Evolutionary conservation across 257 asterid genomes (phyloP), one percentile per base, ranked within the genome.

Genomic region (Lithospermum erythrorhizon): DNA sequence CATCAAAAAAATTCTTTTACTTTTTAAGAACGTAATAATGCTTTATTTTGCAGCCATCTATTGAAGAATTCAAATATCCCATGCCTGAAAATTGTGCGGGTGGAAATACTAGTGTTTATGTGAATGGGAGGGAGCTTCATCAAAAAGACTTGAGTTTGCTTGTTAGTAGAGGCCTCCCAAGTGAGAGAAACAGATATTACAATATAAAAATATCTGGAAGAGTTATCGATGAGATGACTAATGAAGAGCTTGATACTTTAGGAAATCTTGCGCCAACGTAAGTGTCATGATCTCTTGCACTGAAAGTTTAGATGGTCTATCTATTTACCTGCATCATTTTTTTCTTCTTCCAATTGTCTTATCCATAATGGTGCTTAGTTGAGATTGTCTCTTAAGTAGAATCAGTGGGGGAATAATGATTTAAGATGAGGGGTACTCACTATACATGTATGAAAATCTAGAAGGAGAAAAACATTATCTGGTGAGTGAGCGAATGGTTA

Each of bases 241-340:
- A 95, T 8, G 90, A 84, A 85, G 96, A 88, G 88, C 81, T 91
- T 8, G 68, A 75, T 32, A 76, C 84, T 81, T 89, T 91, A 9
- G 98, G 98, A 61, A 91, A 84, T 76, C 98, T 91, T 61, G 98
- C 98, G 68, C 98, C 98, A 17, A 82, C 90, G 98, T 91, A 77
- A 82, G 93, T 69, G 52, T 22, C 49, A 14, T 41, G 45, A 35
- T 35, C 14, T 7, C 3, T 41, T 41, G 49, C 17, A 13, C 49
- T 41, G 48, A 9, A 9, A 41, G 49, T 41, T 41, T 41, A 11
- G 49, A 41, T 41, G 49, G 57, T 53, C 6, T 17, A 30, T 57
- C 45, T 22, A 35, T 32, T 24, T 15, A 3, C 7, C 4, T 3
- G 5, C 6, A 27, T 27, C 32, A 1, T 27, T 27, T 27, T 27